These are phyloP conservation scores for Limnanthes douglasii DNA, from an alignment of 345 rosid species.

Conservation along the genomic window DNA sequence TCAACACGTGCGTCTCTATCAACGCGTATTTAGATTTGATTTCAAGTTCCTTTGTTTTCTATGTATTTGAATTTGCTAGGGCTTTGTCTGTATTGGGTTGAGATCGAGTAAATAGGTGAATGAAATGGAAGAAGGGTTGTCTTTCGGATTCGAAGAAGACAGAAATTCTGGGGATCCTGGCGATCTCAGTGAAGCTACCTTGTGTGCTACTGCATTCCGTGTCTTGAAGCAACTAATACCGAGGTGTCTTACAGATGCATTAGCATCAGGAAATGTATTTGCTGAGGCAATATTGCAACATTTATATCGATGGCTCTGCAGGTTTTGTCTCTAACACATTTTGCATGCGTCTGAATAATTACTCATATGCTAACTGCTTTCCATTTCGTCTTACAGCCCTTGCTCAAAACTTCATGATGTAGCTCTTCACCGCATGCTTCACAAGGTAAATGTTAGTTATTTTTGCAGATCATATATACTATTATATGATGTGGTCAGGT, in stretches of 20 bases:
- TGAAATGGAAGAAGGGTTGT: slow-evolving; percentile 82
- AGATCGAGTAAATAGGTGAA: slow-evolving; percentile 86
- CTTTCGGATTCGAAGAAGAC: slow-evolving; percentile 58
- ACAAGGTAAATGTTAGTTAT: slow-evolving; percentile 41
- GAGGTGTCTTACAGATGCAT: slow-evolving; percentile 80
- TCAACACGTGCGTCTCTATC: too few relatives aligned
- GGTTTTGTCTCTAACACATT: slow-evolving; percentile 33
- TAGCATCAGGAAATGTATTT: slow-evolving; percentile 60
- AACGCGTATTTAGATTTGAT: too few relatives aligned
- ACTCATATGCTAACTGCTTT: slow-evolving; percentile 6
- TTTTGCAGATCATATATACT: too few relatives aligned
- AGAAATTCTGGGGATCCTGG: slow-evolving; percentile 23
- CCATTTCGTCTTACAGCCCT: slow-evolving; percentile 40
- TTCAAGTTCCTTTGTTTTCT: too few relatives aligned
- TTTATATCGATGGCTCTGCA: slow-evolving; percentile 90
- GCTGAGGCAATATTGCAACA: slow-evolving; percentile 95
- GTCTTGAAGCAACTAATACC: slow-evolving; percentile 74
- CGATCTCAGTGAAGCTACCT: slow-evolving; percentile 50
- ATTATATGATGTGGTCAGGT: too few relatives aligned
- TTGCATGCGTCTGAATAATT: slow-evolving; percentile 8
- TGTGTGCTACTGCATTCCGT: slow-evolving; percentile 70
- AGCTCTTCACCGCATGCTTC: slow-evolving; percentile 78
- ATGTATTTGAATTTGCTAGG: too few relatives aligned
- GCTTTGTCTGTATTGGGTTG: too few relatives aligned
- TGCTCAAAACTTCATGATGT: slow-evolving; percentile 94